A percentile compares a stretch with the other conserved stretches of the same genome.
Evolutionary conservation across 2,329 filamentous ascomycete genomes (phyloP).

Genomic region (Cadophora sp.): DNA sequence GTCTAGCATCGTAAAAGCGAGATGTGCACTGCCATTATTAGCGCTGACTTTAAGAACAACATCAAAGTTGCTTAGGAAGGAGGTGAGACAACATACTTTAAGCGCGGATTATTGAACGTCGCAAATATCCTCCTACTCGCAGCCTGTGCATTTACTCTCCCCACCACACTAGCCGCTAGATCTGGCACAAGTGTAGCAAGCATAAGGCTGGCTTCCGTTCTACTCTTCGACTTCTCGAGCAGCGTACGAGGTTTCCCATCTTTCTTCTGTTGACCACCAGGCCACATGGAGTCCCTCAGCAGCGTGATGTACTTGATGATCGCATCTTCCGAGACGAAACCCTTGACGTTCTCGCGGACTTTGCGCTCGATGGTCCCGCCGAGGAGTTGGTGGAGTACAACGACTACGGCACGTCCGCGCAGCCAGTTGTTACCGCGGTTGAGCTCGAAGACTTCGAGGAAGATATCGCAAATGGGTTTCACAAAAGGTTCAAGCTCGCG

Average conservation of each 20-base stretch:
- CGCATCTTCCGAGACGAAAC: conserved; percentile 77
- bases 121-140: conserved; percentile 90
- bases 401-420: conserved; percentile 90
- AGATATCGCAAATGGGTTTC: conserved; percentile 97
- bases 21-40: conserved; percentile 42
- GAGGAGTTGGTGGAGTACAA: conserved; percentile 93
- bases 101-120: conserved; percentile 85
- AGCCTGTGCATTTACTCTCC: conserved; percentile 86
- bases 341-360: conserved; percentile 82
- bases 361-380: conserved; percentile 97
- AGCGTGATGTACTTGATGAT: conserved; percentile 77
- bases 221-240: conserved; percentile 78
- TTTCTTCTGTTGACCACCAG: conserved; percentile 63
- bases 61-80: background rate
- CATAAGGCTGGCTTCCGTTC: conserved; percentile 87
- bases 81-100: conserved; percentile 71
- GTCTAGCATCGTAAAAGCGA: conserved; percentile 46
- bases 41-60: conserved; percentile 12
- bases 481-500: conserved; percentile 93
- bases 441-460: conserved; percentile 93
- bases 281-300: conserved; percentile 83
- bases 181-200: conserved; percentile 90
- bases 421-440: conserved; percentile 98
- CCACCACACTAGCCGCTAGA: conserved; percentile 90
- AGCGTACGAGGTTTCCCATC: conserved; percentile 63